Base-by-base conservation (phyloP, 345 rosid genomes). In the Hypericum androsaemum region DNA sequence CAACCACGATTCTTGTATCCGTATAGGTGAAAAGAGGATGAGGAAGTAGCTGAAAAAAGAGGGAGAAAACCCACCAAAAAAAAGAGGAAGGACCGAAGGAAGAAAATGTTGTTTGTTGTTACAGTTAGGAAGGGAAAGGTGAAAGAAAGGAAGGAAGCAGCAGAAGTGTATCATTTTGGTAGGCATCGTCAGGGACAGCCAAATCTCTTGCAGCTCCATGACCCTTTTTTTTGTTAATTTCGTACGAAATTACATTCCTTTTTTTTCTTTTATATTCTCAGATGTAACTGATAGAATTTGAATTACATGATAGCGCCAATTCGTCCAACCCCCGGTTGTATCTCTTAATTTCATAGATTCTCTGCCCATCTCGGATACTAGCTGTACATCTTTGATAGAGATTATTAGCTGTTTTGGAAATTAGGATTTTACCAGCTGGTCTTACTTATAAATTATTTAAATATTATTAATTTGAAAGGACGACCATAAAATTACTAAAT, bases 221-320 rank as follows among this genome's bases (percentile, higher is more conserved):
- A 32, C 50, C 8, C 50, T 59, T 44, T 50, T 45, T 50, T 64
- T 72, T 70, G 78, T 74, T 70, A 56, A 66, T 72, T 71, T 54
- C 77, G 86, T 77, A 67, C 60, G 74, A 55, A 69, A 52, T 69
- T 62, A 63, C 54, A 51, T 66, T 67, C 48, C 57, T 43, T 68
- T 61, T 56, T 58, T 38, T 32, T 49, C 8, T 44, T 35, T 16
- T 50, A 39, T 41, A 54, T 57, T 61, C 67, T 60, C 69, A 72
- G 79, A 71, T 82, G 83, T 75, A 77, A 79, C 72, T 70, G 80
- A 14, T 70, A 71, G 71, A 77, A 71, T 67, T 66, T 82, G 68
- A 70, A 71, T 74, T 68, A 63, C 77, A 59, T 63, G 69, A 69
- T 74, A 68, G 79, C 57, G 32, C 67, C 67, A 54, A 66, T 61